A percentile compares a stretch with the other conserved stretches of the same genome.
Evolutionary conservation across 768 basidiomycete genomes (phyloP).

Genomic region (Dentipellis sp.): DNA sequence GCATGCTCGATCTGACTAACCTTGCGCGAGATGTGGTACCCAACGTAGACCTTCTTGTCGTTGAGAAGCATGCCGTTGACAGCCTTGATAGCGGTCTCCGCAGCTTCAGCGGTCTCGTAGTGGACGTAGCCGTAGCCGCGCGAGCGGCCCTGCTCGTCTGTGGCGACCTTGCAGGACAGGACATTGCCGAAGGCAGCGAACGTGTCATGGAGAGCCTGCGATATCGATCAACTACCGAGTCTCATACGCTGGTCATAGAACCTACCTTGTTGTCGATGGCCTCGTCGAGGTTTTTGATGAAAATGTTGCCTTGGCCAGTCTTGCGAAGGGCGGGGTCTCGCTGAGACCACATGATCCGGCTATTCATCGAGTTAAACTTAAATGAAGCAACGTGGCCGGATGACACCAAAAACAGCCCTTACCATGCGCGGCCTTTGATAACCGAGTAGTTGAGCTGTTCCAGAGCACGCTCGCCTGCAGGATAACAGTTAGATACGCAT

Average conservation of each 20-base stretch:
- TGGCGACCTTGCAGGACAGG: constrained; percentile 97
- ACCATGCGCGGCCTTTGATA: constrained; percentile 98
- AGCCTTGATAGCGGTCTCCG: constrained; percentile 92
- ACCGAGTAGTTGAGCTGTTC: constrained; percentile 99
- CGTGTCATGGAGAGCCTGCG: constrained; percentile 94
- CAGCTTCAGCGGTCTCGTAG: constrained; percentile 96
- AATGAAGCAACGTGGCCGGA: not conserved
- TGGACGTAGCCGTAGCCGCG: constrained; percentile 99
- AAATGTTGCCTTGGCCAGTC: constrained; percentile 99
- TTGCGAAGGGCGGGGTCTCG: constrained; percentile 98
- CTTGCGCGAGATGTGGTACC: constrained; percentile 96
- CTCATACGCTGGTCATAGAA: not conserved
- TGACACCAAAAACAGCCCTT: constrained; percentile 17
- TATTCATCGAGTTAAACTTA: constrained; percentile 19
- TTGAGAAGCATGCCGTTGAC: constrained; percentile 99
- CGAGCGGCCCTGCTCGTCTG: constrained; percentile 90
- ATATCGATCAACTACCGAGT: not conserved
- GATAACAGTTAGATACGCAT: constrained; percentile 5
- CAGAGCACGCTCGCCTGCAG: constrained; percentile 86
- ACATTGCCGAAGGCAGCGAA: constrained; percentile 99
- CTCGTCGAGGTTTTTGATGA: constrained; percentile 99
- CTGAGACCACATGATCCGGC: constrained; percentile 99
- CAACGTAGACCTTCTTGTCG: constrained; percentile 99
- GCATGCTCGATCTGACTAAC: constrained; percentile 26
- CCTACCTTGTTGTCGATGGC: constrained; percentile 92